phyloP scores from a whole-genome alignment of 768 basidiomycete genomes.

The Termitomyces sp. region DNA sequence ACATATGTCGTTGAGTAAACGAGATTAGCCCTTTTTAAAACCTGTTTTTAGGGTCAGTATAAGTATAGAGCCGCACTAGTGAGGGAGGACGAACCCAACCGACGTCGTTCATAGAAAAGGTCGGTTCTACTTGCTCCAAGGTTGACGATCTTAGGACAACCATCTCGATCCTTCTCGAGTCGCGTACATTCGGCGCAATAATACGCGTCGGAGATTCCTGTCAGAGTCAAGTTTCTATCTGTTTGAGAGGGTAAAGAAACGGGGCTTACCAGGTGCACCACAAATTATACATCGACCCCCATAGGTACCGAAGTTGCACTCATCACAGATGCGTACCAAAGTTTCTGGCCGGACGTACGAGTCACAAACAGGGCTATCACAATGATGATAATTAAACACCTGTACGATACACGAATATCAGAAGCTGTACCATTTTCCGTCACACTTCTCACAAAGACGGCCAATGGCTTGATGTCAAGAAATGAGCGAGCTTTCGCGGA shows the following conservation, averaged over 20 bases:
- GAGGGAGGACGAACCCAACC: conserved; percentile 51
- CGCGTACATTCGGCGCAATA: conserved; percentile 98
- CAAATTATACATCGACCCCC: conserved; percentile 98
- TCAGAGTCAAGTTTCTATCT: neutral
- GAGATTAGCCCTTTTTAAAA: conserved; percentile 57
- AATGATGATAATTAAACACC: neutral
- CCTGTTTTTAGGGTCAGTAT: conserved; percentile 29
- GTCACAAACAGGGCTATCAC: conserved; percentile 88
- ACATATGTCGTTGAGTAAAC: neutral
- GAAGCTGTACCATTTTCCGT: conserved; percentile 88
- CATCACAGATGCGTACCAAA: conserved; percentile 96
- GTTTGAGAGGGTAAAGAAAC: neutral
- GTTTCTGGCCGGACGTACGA: conserved; percentile 99
- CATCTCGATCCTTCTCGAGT: conserved; percentile 95
- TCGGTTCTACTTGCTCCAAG: conserved; percentile 92
- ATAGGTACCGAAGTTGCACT: conserved; percentile 98
- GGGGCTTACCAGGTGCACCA: conserved; percentile 76
- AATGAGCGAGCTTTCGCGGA: conserved; percentile 3
- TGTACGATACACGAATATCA: neutral
- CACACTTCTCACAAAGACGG: conserved; percentile 97
- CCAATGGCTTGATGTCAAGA: conserved; percentile 68
- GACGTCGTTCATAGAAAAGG: conserved; percentile 85
- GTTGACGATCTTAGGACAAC: conserved; percentile 97
- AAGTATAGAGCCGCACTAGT: neutral
- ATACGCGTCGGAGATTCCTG: conserved; percentile 98